A percentile compares a stretch with the other conserved stretches of the same genome.
These are phyloP conservation scores for Penicillium flavigenum DNA, from an alignment of 495 filamentous ascomycete genomes.

Conservation along the genomic window DNA sequence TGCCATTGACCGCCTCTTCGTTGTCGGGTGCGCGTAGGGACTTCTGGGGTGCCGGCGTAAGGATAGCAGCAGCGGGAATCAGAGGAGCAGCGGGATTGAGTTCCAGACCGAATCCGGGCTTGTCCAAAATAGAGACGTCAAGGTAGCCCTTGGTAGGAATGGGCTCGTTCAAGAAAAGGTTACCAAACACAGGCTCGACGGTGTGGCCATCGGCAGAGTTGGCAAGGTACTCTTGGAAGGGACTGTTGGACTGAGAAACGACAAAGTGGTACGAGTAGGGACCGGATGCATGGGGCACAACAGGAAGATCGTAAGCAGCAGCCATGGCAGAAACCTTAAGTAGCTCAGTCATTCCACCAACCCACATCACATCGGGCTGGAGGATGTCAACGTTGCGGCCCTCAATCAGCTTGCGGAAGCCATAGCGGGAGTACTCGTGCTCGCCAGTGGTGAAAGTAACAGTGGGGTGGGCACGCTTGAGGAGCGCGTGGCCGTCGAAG, in stretches of 20 bases:
- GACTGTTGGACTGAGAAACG: slow-evolving; percentile 82
- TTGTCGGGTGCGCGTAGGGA: slow-evolving; percentile 49
- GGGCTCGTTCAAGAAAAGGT: slow-evolving; percentile 86
- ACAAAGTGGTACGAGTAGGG: slow-evolving; percentile 96
- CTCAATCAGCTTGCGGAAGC: slow-evolving; percentile 91
- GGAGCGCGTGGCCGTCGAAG: slow-evolving; percentile 79
- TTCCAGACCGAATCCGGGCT: slow-evolving; percentile 86
- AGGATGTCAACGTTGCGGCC: slow-evolving; percentile 90
- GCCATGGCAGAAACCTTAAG: slow-evolving; percentile 87
- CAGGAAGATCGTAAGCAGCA: slow-evolving; percentile 86
- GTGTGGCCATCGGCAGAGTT: slow-evolving; percentile 88
- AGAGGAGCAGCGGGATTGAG: slow-evolving; percentile 77
- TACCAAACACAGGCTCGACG: slow-evolving; percentile 86
- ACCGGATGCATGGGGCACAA: slow-evolving; percentile 90
- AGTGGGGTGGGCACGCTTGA: slow-evolving; percentile 87
- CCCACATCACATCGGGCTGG: slow-evolving; percentile 96
- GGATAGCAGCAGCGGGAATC: slow-evolving; percentile 66
- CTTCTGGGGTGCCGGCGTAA: slow-evolving; percentile 69
- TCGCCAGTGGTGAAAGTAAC: slow-evolving; percentile 93
- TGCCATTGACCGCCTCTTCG: slow-evolving; percentile 32
- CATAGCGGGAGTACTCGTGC: slow-evolving; percentile 89
- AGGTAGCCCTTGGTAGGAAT: slow-evolving; percentile 81
- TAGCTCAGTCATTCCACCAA: slow-evolving; percentile 87
- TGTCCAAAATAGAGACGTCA: slow-evolving; percentile 74
- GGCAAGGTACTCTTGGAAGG: slow-evolving; percentile 92